Evolutionary conservation across 2,329 filamentous ascomycete genomes (phyloP), one percentile per base, ranked within the genome.

Genomic region (Penicillium sp.): DNA sequence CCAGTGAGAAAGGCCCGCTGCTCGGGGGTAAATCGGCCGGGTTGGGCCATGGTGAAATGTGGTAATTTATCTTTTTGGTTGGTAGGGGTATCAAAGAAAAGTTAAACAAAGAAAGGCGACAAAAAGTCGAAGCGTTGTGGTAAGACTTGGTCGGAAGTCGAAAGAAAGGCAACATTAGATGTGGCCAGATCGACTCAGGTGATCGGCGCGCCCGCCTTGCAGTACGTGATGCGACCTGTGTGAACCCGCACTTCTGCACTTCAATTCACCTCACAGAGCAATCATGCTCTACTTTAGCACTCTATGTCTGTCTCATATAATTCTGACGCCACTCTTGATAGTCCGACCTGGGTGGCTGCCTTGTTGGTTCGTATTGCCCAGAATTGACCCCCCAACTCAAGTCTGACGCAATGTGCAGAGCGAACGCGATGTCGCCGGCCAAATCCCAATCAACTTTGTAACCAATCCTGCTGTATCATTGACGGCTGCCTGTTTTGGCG

Each of bases 1-100:
- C 85, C 83, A 47, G 88, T 88, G 43, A 97, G 79, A 75, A 83
- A 82, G 54, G 85, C 84, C 61, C 96, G 89, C 78, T 97, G 92
- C 77, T 96, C 89, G 47, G 89, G 92, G 20, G 87, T 85, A 31
- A 90, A 90, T 63, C 66, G 67, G 51, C 71, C 70, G 33, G 73
- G 73, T 49, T 71, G 65, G 47, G 75, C 73, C 69, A 77, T 75
- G 57, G 54, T 54, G 48, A 56, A 56, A 49, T 51, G 52, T 44
- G 45, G 54, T 51, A 43, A 31, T 52, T 54, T 41, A 7, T 25
- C 26, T 33, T 33, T 27, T 29, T 29, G 9, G 35, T 26, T 25
- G 35, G 11, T 18, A 26, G 12, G 46, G 33, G 44, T 33, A 42
- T 48, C 51, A 53, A 43, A 49, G 51, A 48, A 49, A 33, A 22